These are phyloP conservation scores for Cercospora zeae-maydis DNA, from an alignment of 2,329 filamentous ascomycete species.

Conservation along the genomic window DNA sequence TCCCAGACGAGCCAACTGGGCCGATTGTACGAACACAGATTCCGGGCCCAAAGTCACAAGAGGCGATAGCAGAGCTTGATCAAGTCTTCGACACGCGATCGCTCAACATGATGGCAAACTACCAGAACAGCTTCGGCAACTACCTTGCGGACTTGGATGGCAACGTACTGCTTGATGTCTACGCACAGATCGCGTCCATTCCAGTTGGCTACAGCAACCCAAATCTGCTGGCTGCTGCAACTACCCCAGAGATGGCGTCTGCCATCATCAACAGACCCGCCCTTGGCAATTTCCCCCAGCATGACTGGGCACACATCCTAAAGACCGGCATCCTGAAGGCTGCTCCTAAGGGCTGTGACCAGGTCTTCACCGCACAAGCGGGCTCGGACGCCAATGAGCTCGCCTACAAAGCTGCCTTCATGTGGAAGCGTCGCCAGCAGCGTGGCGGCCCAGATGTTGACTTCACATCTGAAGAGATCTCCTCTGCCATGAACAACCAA, in stretches of 20 bases:
- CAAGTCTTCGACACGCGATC: constrained; percentile 81
- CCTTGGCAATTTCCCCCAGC: constrained; percentile 83
- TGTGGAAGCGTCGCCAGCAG: constrained; percentile 79
- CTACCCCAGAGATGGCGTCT: constrained; percentile 72
- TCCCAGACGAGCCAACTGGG: constrained; percentile 57
- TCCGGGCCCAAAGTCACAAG: constrained; percentile 71
- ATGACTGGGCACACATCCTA: constrained; percentile 77
- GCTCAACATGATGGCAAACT: constrained; percentile 78
- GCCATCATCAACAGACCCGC: constrained; percentile 85
- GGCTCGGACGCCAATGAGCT: constrained; percentile 93
- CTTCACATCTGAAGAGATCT: constrained; percentile 73
- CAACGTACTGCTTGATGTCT: constrained; percentile 71
- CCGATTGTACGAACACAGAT: constrained; percentile 58
- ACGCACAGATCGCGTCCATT: constrained; percentile 90
- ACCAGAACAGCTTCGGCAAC: constrained; percentile 71
- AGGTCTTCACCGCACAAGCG: constrained; percentile 86
- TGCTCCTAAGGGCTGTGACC: constrained; percentile 76
- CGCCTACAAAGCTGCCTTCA: constrained; percentile 93
- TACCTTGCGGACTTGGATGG: constrained; percentile 72
- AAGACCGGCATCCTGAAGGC: constrained; percentile 76
- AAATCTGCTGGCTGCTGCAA: constrained; percentile 64
- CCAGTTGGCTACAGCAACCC: constrained; percentile 92
- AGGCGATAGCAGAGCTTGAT: constrained; percentile 66
- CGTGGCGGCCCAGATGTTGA: constrained; percentile 74
- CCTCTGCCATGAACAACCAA: constrained; percentile 75